phyloP scores from a whole-genome alignment of 1,284 basidiomycete genomes.

The Cryptococcus sp. region DNA sequence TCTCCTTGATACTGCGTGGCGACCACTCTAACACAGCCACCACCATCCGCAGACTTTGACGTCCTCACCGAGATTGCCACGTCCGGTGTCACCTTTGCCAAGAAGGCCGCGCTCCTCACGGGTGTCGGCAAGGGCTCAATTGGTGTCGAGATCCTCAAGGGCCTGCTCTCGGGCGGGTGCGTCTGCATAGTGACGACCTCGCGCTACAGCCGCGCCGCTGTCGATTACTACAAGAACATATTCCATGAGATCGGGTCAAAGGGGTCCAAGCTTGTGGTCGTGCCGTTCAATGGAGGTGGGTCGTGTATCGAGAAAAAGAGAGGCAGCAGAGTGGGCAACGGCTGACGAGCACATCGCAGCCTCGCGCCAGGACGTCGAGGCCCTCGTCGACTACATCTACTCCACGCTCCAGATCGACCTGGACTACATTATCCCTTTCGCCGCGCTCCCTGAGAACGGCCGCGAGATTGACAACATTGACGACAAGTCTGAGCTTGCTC shows the following conservation, averaged over 20 bases:
- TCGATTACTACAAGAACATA: conserved; percentile 98
- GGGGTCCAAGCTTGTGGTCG: conserved; percentile 91
- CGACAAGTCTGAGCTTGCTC: conserved; percentile 95
- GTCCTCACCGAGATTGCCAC: conserved; percentile 97
- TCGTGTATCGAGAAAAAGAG: background rate
- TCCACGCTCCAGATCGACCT: conserved; percentile 89
- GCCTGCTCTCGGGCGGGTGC: conserved; percentile 90
- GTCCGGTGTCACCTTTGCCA: conserved; percentile 95
- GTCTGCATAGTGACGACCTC: conserved; percentile 97
- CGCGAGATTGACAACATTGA: conserved; percentile 96
- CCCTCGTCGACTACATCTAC: conserved; percentile 97
- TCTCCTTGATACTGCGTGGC: background rate
- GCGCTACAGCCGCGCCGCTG: conserved; percentile 85
- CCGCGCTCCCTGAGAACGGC: conserved; percentile 96
- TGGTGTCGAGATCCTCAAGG: conserved; percentile 95
- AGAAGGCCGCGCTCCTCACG: conserved; percentile 96
- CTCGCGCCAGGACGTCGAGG: conserved; percentile 96
- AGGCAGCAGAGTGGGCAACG: too few relatives aligned
- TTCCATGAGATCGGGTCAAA: conserved; percentile 94
- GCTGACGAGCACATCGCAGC: conserved; percentile 26
- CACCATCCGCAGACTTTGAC: conserved; percentile 71
- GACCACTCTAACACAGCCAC: background rate
- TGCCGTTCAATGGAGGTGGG: conserved; percentile 92
- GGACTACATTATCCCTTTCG: conserved; percentile 97
- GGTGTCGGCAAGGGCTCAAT: conserved; percentile 98